Percentiles rank a stretch among this genome's conserved stretches.
Evolutionary conservation across 805 yeast genomes (phyloP).

Genomic region (Yueomyces sp.): DNA sequence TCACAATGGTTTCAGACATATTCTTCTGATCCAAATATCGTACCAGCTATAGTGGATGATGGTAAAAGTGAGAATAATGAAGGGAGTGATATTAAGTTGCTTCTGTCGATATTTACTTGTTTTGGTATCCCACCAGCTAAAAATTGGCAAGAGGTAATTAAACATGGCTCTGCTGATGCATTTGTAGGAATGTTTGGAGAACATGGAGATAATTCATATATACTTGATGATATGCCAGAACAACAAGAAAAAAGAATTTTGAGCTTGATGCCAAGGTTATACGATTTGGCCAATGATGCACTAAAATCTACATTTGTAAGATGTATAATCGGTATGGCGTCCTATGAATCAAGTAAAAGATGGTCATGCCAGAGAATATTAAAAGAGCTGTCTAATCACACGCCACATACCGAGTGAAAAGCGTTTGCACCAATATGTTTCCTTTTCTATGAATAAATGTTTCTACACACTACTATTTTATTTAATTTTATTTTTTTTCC

Average conservation of each 20-base stretch:
- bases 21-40: conserved; percentile 3
- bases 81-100: conserved; percentile 46
- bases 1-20: conserved; percentile 35
- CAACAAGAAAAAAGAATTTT: conserved; percentile 1
- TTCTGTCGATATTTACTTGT: conserved; percentile 38
- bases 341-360: conserved; percentile 34
- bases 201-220: conserved; percentile 15
- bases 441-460: too few species aligned
- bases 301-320: conserved; percentile 8
- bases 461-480: too few species aligned
- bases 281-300: conserved; percentile 4
- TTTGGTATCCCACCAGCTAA: conserved; percentile 49
- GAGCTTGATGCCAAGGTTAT: conserved; percentile 12
- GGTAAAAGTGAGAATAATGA: conserved; percentile 8
- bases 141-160: conserved; percentile 28
- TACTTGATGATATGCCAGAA: conserved; percentile 3
- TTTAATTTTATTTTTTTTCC: too few species aligned
- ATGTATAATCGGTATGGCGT: conserved; percentile 31
- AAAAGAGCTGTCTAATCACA: neutral
- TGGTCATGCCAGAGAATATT: conserved; percentile 2
- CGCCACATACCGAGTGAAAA: too few species aligned
- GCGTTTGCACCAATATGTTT: too few species aligned
- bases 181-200: conserved; percentile 23
- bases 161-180: conserved; percentile 20
- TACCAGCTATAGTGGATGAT: conserved; percentile 11